Base-by-base conservation (phyloP, 108 stramenopile species). In the Heterococcus sp. region DNA sequence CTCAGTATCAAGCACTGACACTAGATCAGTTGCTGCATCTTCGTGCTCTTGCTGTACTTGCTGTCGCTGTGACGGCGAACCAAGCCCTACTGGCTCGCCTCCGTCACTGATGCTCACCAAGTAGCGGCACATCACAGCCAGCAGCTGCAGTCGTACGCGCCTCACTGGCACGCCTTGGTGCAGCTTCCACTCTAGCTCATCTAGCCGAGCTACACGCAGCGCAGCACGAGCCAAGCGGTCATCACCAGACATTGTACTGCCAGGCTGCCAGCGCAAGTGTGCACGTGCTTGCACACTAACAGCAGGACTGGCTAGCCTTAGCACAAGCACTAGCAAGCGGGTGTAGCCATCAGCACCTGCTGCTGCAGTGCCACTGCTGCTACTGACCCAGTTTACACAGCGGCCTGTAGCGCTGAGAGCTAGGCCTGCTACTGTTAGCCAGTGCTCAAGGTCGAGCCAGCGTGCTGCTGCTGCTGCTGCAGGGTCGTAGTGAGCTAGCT, bases 381-480 rank as follows among this genome's bases (percentile, higher is more conserved):
- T 68, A 33, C 66, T 68, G 37, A 31, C 32, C 75, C 75, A 75
- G 75, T 64, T 64, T 37, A 75, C 66, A 39, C 75, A 75, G 26
- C 40, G 66, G 67, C 30, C 66, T 8, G 35, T 67, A 31, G 75
- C 29, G 37, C 68, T 38, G 37, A 75, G 31, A 2, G 58, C 27
- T 3, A 68, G 32, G 8, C 66, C 36, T 38, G 58, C 40, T 38
- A 65, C 40, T 66, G 66, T 37, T 33, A 75, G 58, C 75, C 75
- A 75, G 21, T 38, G 66, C 35, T 75, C 75, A 26, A 75, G 75
- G 75, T 75, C 75, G 0, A 38, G 32, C 75, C 75, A 75, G 0
- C 75, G 75, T 39, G 28, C 75, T 34, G 29, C 37, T 2, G 66
- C 37, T 33, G 75, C 66, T 32, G 67, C 75, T 4, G 75, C 75